These are phyloP conservation scores for Leccinum subtestaceum DNA, from an alignment of 768 basidiomycete species.

Conservation along the genomic window DNA sequence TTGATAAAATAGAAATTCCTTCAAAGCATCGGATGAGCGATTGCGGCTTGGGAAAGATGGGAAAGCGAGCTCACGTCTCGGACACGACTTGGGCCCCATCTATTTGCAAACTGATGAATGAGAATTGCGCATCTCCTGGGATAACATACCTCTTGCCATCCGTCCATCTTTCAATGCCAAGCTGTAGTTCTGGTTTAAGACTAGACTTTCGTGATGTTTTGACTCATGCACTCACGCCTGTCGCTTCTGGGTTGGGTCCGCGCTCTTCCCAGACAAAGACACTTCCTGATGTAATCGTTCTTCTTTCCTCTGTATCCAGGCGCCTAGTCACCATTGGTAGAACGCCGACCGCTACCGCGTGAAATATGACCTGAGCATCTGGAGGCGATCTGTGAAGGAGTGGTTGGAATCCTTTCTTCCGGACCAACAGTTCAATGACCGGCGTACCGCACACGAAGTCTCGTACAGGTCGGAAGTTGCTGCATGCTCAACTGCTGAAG, in stretches of 20 bases:
- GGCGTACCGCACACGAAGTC: constrained; percentile 49
- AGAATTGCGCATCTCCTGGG: background rate
- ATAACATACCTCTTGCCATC: constrained; percentile 52
- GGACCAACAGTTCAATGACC: background rate
- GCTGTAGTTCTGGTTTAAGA: constrained; percentile 34
- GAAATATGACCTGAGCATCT: constrained; percentile 75
- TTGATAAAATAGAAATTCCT: constrained; percentile 80
- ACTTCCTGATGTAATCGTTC: constrained; percentile 64
- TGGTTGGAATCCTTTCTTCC: background rate
- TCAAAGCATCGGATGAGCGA: constrained; percentile 11
- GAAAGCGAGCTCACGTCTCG: constrained; percentile 54
- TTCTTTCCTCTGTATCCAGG: constrained; percentile 72
- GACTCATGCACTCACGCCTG: constrained; percentile 47
- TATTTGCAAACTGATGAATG: constrained; percentile 17
- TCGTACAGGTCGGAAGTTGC: constrained; percentile 58
- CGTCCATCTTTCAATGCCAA: constrained; percentile 81
- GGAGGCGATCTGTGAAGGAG: constrained; percentile 42
- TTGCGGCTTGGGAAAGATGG: background rate
- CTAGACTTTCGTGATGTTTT: constrained; percentile 1
- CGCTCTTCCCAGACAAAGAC: constrained; percentile 87
- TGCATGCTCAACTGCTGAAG: constrained; percentile 45
- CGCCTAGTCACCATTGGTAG: constrained; percentile 70
- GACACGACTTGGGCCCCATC: constrained; percentile 79
- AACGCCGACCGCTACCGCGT: constrained; percentile 56
- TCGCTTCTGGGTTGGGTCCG: constrained; percentile 61